Base-by-base conservation (phyloP, 805 yeast species). In the Peterozyma xylosa region DNA sequence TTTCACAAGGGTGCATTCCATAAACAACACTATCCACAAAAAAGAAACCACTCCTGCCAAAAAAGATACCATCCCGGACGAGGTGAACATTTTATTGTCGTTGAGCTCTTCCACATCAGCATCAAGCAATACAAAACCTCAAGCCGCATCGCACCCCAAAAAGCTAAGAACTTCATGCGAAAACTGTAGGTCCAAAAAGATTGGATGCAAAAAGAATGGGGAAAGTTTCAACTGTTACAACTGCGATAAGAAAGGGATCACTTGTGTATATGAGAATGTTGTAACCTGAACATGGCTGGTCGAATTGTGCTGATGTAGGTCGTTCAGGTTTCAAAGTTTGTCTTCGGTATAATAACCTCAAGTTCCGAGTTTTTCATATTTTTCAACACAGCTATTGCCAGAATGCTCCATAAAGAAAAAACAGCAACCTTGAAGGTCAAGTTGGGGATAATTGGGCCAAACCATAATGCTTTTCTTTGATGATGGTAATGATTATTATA, bases 1-100 rank as follows among this genome's bases (percentile, higher is more conserved):
- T 3, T 76, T 76, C 54, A 80, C 85, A 7, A 76, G 80, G 55
- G 78, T 42, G 4, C 45, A 42, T 21, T 42, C 45, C 13, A 15
- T 27, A 21, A 17, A 32, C 34, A 4, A 14, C 34, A 32, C 34
- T 10, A 32, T 11, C 34, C 5, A 11, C 34, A 32, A 14, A 13
- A 32, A 5, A 11, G 15, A 14, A 11, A 32, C 34, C 34, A 32
- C 4, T 9, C 13, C 34, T 4, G 15, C 9, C 5, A 14, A 5
- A 13, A 32, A 10, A 32, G 34, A 32, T 14, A 32, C 9, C 34
- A 14, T 32, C 34, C 27, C 27, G 27, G 27, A 21, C 27, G 27
- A 21, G 27, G 27, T 21, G 7, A 21, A 21, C 27, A 21, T 21
- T 7, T 7, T 21, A 21, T 21, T 21, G 27, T 21, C 27, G 27